phyloP scores from a whole-genome alignment of 129 eudicot species.

The Daucus carota region DH1_v3.0 NC_030382.2:51094001-51094500 shows the following conservation, averaged over 20 bases:
- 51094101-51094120: background rate
- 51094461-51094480: slow-evolving; percentile 2
- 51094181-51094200: slow-evolving; percentile 72
- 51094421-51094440: slow-evolving; percentile 90
- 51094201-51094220: slow-evolving; percentile 63
- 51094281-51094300: too few species aligned
- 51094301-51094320: background rate
- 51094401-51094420: slow-evolving; percentile 68
- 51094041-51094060: slow-evolving; percentile 72
- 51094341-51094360: too few species aligned
- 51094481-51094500: background rate
- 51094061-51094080: slow-evolving; percentile 15
- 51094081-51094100: background rate
- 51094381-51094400: slow-evolving; percentile 59
- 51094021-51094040: slow-evolving; percentile 82
- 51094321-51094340: background rate
- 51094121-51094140: background rate
- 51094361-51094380: too few species aligned
- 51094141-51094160: slow-evolving; percentile 73
- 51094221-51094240: slow-evolving; percentile 53
- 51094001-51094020: slow-evolving; percentile 75
- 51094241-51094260: slow-evolving; percentile 64
- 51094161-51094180: slow-evolving; percentile 98
- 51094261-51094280: slow-evolving; percentile 53
- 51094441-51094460: slow-evolving; percentile 28